phyloP scores from a whole-genome alignment of 495 filamentous ascomycete species.

The Neurospora sp. region DNA sequence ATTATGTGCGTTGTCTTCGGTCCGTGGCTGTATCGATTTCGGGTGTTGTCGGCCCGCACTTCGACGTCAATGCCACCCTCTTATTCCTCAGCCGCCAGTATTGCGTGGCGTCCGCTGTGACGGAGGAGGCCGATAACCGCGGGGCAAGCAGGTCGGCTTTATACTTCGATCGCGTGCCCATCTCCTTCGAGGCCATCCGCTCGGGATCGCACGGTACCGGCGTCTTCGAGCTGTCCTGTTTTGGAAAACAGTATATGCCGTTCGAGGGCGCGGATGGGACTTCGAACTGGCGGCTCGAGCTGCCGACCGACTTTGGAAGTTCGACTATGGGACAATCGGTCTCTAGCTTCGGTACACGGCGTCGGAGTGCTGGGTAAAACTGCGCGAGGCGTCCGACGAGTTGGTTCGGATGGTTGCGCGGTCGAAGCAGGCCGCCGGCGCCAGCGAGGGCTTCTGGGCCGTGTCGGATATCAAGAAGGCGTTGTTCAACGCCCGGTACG shows the following conservation, averaged over 20 bases:
- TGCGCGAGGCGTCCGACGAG: neutral
- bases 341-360: neutral
- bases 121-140: neutral
- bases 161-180: neutral
- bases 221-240: neutral
- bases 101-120: neutral
- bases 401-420: neutral
- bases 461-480: neutral
- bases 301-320: too few relatives aligned
- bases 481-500: neutral
- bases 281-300: too few relatives aligned
- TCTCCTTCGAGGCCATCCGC: neutral
- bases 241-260: neutral
- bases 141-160: too few relatives aligned
- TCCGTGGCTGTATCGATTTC: neutral
- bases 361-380: neutral
- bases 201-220: neutral
- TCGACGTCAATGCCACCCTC: neutral
- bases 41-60: neutral
- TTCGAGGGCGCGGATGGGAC: neutral
- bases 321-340: too few relatives aligned
- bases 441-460: neutral
- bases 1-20: neutral
- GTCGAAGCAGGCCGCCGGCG: neutral
- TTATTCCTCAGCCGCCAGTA: neutral